phyloP scores from a whole-genome alignment of 495 filamentous ascomycete genomes.

The Xylaria sp. region DNA sequence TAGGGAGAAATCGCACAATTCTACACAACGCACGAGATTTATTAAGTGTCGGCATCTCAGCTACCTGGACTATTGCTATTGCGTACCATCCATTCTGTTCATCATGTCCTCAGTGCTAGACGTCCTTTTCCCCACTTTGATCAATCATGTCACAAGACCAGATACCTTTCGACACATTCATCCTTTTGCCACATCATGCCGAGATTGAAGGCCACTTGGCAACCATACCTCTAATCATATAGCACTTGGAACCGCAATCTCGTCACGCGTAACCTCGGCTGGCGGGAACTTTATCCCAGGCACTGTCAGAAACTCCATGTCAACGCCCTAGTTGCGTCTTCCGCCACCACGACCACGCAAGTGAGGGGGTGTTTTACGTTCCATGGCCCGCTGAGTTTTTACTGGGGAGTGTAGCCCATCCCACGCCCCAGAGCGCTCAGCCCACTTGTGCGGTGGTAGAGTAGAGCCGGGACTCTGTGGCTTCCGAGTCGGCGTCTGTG shows the following conservation, averaged over 20 bases:
- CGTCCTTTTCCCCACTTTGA: background rate
- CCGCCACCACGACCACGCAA: background rate
- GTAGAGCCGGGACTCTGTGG: background rate
- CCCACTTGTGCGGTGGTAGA: slow-evolving; percentile 1
- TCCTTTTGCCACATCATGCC: background rate
- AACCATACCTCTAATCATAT: background rate
- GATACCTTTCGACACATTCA: slow-evolving; percentile 4
- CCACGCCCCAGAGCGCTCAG: background rate
- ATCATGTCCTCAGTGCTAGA: background rate
- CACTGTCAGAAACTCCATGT: background rate
- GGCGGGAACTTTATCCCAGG: background rate
- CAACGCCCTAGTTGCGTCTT: background rate
- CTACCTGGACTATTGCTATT: background rate
- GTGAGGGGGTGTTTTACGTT: slow-evolving; percentile 11
- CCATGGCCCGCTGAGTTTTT: background rate
- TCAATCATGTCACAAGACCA: background rate
- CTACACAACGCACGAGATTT: background rate
- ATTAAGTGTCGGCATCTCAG: background rate
- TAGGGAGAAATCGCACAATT: no score
- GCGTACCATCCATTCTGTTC: slow-evolving; percentile 1
- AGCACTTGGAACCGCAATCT: background rate
- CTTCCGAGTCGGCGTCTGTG: background rate
- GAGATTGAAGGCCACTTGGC: background rate
- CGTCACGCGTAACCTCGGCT: background rate
- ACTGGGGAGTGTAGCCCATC: background rate